phyloP scores from a whole-genome alignment of 1,139 yeast genomes.

The Yamadazyma blattariae region DNA sequence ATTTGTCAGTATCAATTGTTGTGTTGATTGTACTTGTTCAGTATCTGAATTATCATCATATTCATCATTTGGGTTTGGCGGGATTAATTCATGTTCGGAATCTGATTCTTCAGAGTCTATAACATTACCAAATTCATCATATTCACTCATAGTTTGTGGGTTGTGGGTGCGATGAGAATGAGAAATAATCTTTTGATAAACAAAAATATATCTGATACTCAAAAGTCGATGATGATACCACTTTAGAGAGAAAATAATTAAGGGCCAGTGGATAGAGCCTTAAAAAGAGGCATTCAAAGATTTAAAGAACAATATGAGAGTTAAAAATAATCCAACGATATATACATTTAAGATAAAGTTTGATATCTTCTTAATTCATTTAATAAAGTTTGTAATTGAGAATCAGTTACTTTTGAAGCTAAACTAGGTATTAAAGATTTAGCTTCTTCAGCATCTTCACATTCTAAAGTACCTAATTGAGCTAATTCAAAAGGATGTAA shows the following conservation, averaged over 20 bases:
- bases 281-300: neutral
- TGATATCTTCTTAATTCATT: slow-evolving; percentile 77
- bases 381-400: slow-evolving; percentile 80
- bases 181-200: neutral
- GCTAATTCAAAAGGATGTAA: slow-evolving; percentile 96
- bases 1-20: neutral
- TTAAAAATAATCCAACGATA: neutral
- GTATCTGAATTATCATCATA: slow-evolving; percentile 10
- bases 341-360: slow-evolving; percentile 30
- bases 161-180: slow-evolving; percentile 2
- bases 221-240: too few species aligned
- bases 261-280: too few species aligned
- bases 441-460: slow-evolving; percentile 98
- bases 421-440: slow-evolving; percentile 90
- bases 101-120: slow-evolving; percentile 51
- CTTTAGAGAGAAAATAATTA: too few species aligned
- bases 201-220: neutral
- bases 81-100: slow-evolving; percentile 8
- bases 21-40: slow-evolving; percentile 1
- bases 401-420: slow-evolving; percentile 75
- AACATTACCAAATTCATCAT: slow-evolving; percentile 83
- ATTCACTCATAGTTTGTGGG: slow-evolving; percentile 41
- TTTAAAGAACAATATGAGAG: neutral
- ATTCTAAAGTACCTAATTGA: slow-evolving; percentile 87
- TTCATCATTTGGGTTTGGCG: slow-evolving; percentile 9